A percentile compares a stretch with the other conserved stretches of the same genome.
These are phyloP conservation scores for Venturia pyrina DNA, from an alignment of 2,329 filamentous ascomycete genomes.

Conservation along the genomic window DNA sequence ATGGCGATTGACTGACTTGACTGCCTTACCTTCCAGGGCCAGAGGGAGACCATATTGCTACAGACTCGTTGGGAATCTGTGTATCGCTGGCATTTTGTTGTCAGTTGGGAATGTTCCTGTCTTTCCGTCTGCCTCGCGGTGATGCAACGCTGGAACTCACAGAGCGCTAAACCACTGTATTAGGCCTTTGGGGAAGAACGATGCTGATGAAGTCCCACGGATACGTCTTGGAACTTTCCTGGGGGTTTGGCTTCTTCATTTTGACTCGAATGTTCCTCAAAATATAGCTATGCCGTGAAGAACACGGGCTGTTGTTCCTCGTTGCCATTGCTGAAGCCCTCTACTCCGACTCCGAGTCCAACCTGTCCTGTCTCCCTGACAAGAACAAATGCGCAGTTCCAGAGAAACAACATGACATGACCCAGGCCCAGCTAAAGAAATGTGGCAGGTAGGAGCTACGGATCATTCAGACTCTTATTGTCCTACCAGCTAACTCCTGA, in stretches of 20 bases:
- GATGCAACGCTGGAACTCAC: not conserved
- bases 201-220: not conserved
- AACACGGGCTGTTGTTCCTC: not conserved
- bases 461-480: not conserved
- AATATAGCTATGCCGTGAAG: not conserved
- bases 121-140: not conserved
- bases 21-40: slow-evolving; percentile 64
- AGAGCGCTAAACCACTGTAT: not conserved
- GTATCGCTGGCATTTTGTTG: not conserved
- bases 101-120: not conserved
- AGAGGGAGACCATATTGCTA: slow-evolving; percentile 63
- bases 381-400: not conserved
- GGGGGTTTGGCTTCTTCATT: not conserved
- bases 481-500: not conserved
- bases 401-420: not conserved
- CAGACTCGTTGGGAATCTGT: not conserved
- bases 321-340: not conserved
- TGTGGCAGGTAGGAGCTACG: slow-evolving; percentile 9
- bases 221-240: not conserved
- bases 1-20: not conserved
- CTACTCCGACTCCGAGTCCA: not conserved
- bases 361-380: slow-evolving; percentile 3
- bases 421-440: not conserved
- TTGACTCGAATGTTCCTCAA: not conserved
- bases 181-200: not conserved